Percentiles rank a stretch among this genome's conserved stretches.
phyloP scores from a whole-genome alignment of 108 stramenopile species.

The Cyclotella choctawhatcheeana region DNA sequence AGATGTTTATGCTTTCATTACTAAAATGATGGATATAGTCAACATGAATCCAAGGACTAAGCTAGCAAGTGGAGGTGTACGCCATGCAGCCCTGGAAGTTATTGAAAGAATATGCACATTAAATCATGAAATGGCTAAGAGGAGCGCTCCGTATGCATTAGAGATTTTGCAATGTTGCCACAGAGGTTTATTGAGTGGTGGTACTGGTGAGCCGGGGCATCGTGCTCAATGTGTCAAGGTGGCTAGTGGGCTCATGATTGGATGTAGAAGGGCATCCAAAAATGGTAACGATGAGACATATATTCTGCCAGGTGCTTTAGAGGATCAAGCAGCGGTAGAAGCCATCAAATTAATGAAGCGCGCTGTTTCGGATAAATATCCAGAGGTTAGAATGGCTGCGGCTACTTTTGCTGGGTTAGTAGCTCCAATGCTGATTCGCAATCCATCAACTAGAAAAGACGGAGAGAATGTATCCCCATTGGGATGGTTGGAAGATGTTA shows the following conservation, averaged over 20 bases:
- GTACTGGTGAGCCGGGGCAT: slow-evolving; percentile 73
- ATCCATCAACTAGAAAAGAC: slow-evolving; percentile 35
- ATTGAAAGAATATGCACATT: slow-evolving; percentile 59
- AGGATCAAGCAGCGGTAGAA: slow-evolving; percentile 73
- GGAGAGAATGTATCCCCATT: slow-evolving; percentile 37
- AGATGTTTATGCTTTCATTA: slow-evolving; percentile 63
- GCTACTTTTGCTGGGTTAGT: slow-evolving; percentile 63
- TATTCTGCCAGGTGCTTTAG: slow-evolving; percentile 66
- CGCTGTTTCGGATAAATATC: slow-evolving; percentile 71
- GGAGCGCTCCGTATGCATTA: slow-evolving; percentile 70
- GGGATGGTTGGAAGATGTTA: slow-evolving; percentile 67
- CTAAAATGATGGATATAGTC: slow-evolving; percentile 77
- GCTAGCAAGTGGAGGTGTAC: slow-evolving; percentile 75
- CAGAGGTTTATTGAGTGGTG: slow-evolving; percentile 61
- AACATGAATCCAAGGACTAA: slow-evolving; percentile 73
- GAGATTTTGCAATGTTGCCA: slow-evolving; percentile 75
- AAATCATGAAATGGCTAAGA: slow-evolving; percentile 49
- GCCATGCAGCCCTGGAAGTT: slow-evolving; percentile 77
- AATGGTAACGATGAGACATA: slow-evolving; percentile 35
- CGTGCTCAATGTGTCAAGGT: slow-evolving; percentile 66
- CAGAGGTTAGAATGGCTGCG: slow-evolving; percentile 73
- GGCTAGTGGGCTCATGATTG: slow-evolving; percentile 62
- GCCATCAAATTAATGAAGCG: slow-evolving; percentile 69
- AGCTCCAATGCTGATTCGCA: slow-evolving; percentile 69
- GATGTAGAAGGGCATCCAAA: slow-evolving; percentile 54